Evolutionary conservation across 805 yeast genomes (phyloP), one percentile per base, ranked within the genome.

Genomic region (Zygotorulaspora danielsina): DNA sequence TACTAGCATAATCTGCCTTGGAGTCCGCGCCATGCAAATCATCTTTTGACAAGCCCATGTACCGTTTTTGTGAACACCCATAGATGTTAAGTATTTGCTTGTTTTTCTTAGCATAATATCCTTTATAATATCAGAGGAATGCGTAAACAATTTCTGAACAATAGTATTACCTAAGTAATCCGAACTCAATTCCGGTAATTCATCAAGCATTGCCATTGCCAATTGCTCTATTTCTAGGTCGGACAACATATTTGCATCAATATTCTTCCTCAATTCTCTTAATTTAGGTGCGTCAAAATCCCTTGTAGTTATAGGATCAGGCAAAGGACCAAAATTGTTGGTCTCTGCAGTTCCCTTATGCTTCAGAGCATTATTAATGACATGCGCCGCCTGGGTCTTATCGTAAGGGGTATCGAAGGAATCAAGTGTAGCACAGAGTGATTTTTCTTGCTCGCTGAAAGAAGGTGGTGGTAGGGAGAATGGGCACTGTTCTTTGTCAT

Each of bases 31-130:
- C 32, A 80, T 79, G 49, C 79, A 83, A 51, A 93, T 88, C 63
- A 93, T 81, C 63, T 90, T 93, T 63, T 93, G 98, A 17, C 96
- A 95, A 2, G 97, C 97, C 98, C 98, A 93, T 4, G 98, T 93
- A 46, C 98, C 98, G 61, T 93, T 93, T 57, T 93, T 93, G 66
- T 93, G 98, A 40, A 87, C 81, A 52, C 97, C 93, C 71, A 90
- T 82, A 51, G 87, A 94, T 1, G 96, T 85, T 47, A 93, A 69
- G 55, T 73, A 85, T 19, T 89, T 94, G 3, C 82, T 69, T 28
- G 94, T 76, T 48, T 76, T 76, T 53, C 82, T 77, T 40, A 93
- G 72, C 86, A 93, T 83, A 59, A 82, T 75, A 50, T 84, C 81
- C 55, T 86, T 85, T 41, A 88, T 71, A 3, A 80, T 70, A 13